Evolutionary conservation across 257 asterid genomes (phyloP), one percentile per base, ranked within the genome.

Genomic region (Nicotiana knightiana): DNA sequence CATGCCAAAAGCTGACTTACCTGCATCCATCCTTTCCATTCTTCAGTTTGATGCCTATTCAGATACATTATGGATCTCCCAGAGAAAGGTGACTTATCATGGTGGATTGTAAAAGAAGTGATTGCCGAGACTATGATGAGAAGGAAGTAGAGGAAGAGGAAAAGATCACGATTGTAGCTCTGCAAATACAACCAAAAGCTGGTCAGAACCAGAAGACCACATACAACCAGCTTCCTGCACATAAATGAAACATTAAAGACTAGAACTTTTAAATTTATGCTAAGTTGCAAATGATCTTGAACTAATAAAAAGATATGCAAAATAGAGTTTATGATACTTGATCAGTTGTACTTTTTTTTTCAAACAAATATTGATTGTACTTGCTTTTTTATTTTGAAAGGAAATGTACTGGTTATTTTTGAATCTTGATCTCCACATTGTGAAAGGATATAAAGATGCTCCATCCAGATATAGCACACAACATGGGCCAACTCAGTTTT

Each of bases 11-110:
- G 39, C 54, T 64, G 62, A 59, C 67, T 83, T 84, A 95, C 98
- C 96, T 95, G 98, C 98, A 95, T 95, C 98, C 97, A 92, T 21
- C 98, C 98, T 89, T 90, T 95, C 98, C 98, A 93, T 85, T 95
- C 98, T 88, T 95, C 97, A 66, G 98, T 95, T 87, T 95, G 98
- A 88, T 95, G 98, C 85, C 98, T 89, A 88, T 93, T 95, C 70
- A 95, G 87, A 82, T 95, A 95, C 96, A 95, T 90, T 77, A 90
- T 92, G 68, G 97, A 61, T 89, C 90, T 95, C 76, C 97, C 98
- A 7, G 97, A 90, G 82, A 93, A 81, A 15, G 95, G 93, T 26
- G 98, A 95, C 85, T 91, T 92, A 87, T 95, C 98, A 86, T 87
- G 90, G 67, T 93, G 97, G 84, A 93, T 90, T 93, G 89, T 95